Evolutionary conservation across 176 grass and related monocot species (phyloP).

Genomic region (Panicum miliaceum): DNA sequence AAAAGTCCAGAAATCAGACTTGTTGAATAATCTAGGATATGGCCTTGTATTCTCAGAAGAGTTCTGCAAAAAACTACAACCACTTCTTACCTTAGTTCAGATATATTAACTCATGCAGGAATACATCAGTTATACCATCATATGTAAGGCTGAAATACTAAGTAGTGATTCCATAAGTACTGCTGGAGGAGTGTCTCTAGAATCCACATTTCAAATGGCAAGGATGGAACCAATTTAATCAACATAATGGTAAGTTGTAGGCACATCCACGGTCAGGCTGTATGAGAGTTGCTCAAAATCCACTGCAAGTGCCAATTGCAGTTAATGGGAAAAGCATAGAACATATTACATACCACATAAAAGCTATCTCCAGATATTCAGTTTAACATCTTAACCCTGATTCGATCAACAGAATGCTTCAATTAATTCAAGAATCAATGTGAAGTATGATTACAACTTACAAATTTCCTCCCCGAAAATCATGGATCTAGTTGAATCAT

Average conservation of each 20-base stretch:
- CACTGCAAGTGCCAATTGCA: background rate
- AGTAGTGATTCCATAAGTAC: background rate
- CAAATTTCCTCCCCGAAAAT: background rate
- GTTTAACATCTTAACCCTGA: background rate
- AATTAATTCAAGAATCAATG: background rate
- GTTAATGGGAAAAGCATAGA: constrained; percentile 10
- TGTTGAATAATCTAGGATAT: background rate
- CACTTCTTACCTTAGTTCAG: constrained; percentile 14
- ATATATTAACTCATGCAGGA: background rate
- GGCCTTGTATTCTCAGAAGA: background rate
- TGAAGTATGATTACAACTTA: background rate
- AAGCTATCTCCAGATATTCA: constrained; percentile 18
- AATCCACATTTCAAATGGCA: constrained; percentile 7
- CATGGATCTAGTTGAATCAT: background rate
- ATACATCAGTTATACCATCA: background rate
- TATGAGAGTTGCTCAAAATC: background rate
- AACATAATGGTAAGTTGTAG: no score
- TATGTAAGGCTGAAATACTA: constrained; percentile 12
- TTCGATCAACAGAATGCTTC: constrained; percentile 1
- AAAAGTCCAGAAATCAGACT: background rate
- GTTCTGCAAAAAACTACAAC: background rate
- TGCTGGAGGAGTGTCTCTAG: background rate
- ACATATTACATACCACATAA: constrained; percentile 16
- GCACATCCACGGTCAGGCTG: background rate
- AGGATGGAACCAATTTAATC: constrained; percentile 9